Conservation (phyloP, 306 rosid species). For the Ochetophila trinervis region DNA sequence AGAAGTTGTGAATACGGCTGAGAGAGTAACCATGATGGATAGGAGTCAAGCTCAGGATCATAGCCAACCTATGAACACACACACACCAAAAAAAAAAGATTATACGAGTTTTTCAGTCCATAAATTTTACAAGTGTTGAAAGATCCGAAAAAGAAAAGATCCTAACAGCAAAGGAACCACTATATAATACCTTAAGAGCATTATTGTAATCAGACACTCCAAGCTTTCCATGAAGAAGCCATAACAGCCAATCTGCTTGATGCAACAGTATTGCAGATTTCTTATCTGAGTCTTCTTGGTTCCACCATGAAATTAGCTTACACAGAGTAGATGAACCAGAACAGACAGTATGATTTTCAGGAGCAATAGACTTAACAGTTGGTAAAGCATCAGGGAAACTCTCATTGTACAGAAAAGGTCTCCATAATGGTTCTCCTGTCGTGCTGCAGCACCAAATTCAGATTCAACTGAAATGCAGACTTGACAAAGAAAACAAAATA, state of each 20-base stretch:
- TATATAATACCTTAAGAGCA: slow-evolving; percentile 64
- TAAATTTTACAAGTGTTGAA: neutral
- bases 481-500: slow-evolving; percentile 5
- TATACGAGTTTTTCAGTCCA: neutral
- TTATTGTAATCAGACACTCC: slow-evolving; percentile 89
- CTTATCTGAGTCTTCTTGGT: slow-evolving; percentile 33
- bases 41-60: slow-evolving; percentile 84
- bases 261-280: slow-evolving; percentile 69
- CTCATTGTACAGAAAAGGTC: slow-evolving; percentile 81
- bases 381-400: slow-evolving; percentile 78
- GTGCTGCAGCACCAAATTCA: slow-evolving; percentile 46
- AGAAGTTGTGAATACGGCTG: slow-evolving; percentile 73
- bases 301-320: slow-evolving; percentile 93
- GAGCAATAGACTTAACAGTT: slow-evolving; percentile 74
- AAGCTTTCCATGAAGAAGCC: slow-evolving; percentile 93
- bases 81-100: slow-evolving; percentile 17
- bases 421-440: slow-evolving; percentile 70
- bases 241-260: slow-evolving; percentile 94
- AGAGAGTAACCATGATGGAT: slow-evolving; percentile 75
- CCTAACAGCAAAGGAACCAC: slow-evolving; percentile 4
- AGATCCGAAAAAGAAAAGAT: slow-evolving; percentile 1
- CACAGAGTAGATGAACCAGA: slow-evolving; percentile 75
- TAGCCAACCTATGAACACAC: slow-evolving; percentile 77
- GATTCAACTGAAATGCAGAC: slow-evolving; percentile 25
- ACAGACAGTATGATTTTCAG: slow-evolving; percentile 89